phyloP scores from a whole-genome alignment of 768 basidiomycete species.

The Collybia mongolica region DNA sequence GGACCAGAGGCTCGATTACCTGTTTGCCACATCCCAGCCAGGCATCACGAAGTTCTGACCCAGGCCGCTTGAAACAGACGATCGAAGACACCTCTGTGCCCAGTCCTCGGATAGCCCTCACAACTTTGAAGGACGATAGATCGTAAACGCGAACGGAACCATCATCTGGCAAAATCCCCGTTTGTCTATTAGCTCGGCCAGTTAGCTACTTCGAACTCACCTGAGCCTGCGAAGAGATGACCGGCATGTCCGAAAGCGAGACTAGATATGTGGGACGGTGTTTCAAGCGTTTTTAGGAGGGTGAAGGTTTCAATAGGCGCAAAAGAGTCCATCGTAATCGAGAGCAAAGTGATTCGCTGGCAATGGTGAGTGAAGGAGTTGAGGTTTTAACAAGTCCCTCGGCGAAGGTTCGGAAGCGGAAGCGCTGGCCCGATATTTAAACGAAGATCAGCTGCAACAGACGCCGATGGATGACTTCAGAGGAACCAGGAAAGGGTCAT shows the following conservation, averaged over 20 bases:
- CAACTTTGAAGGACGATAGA: slow-evolving; percentile 55
- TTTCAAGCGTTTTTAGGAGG: slow-evolving; percentile 28
- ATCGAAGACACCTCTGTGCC: slow-evolving; percentile 65
- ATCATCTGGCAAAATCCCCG: slow-evolving; percentile 46
- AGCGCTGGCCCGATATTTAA: too few relatives aligned
- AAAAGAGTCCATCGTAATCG: slow-evolving; percentile 6
- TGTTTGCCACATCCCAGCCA: slow-evolving; percentile 69
- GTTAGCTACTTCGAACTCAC: slow-evolving; percentile 28
- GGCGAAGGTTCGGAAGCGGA: too few relatives aligned
- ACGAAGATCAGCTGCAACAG: too few relatives aligned
- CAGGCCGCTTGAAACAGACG: slow-evolving; percentile 38
- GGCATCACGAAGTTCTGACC: slow-evolving; percentile 41
- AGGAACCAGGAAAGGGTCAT: too few relatives aligned
- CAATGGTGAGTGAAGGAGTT: too few relatives aligned
- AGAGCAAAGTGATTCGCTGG: neutral
- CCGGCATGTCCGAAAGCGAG: slow-evolving; percentile 47
- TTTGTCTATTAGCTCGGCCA: neutral
- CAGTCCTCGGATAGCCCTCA: slow-evolving; percentile 60
- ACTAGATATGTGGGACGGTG: slow-evolving; percentile 53
- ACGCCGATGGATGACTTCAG: too few relatives aligned
- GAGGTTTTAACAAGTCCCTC: too few relatives aligned
- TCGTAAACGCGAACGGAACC: slow-evolving; percentile 69
- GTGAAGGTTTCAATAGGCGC: slow-evolving; percentile 15
- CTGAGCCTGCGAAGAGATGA: slow-evolving; percentile 61
- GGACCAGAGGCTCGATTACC: slow-evolving; percentile 32